These are phyloP conservation scores for Scutellaria galericulata DNA, from an alignment of 257 asterid genomes.

Conservation along the genomic window DNA sequence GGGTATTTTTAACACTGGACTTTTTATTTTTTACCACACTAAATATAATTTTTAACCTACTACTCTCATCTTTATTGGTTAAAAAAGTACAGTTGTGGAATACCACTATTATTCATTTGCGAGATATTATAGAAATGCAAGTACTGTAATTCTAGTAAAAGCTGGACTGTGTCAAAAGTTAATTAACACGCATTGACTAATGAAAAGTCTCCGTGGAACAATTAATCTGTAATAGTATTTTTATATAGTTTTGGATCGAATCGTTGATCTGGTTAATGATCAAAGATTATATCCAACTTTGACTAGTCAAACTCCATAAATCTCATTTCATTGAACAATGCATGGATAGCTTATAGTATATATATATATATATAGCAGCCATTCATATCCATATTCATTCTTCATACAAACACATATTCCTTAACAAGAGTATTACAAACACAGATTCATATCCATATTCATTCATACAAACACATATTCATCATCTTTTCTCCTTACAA, in stretches of 20 bases:
- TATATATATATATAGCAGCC: not conserved
- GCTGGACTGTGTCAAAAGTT: not conserved
- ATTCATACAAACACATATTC: not conserved
- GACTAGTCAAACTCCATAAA: conserved; percentile 29
- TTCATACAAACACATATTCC: conserved; percentile 8
- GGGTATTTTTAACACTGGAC: too few species aligned
- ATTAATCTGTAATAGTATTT: not conserved
- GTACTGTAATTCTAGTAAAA: not conserved
- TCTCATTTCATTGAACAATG: not conserved
- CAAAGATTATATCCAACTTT: conserved; percentile 10
- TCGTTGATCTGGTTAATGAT: not conserved
- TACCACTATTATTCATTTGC: too few species aligned
- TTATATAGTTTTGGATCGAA: not conserved
- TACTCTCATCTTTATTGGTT: too few species aligned
- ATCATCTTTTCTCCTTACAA: too few species aligned
- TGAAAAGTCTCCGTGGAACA: conserved; percentile 14
- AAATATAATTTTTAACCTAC: too few species aligned
- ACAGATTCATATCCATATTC: not conserved
- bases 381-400: not conserved
- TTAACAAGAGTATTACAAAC: not conserved
- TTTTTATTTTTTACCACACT: too few species aligned
- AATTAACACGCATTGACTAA: not conserved
- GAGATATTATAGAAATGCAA: too few species aligned
- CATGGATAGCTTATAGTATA: not conserved
- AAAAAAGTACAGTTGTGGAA: too few species aligned